Percentiles rank a stretch among this genome's conserved stretches.
Evolutionary conservation across 2,329 filamentous ascomycete species (phyloP).

Genomic region (Hymenoscyphus scutula): DNA sequence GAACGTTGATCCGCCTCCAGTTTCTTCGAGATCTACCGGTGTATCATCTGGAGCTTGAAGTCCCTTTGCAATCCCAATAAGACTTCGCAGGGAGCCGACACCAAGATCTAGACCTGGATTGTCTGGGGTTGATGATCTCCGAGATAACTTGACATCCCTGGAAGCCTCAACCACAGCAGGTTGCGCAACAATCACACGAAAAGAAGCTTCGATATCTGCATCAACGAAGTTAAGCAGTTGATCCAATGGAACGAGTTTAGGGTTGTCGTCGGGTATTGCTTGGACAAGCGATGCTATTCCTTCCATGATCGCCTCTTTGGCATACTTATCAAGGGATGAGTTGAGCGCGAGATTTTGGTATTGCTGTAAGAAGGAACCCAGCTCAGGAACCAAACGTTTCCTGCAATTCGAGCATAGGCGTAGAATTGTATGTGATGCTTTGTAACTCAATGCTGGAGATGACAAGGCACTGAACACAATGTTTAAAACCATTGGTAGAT

Average conservation of each 20-base stretch:
- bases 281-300: slow-evolving; percentile 76
- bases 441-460: slow-evolving; percentile 59
- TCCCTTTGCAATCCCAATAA: slow-evolving; percentile 69
- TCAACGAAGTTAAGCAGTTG: slow-evolving; percentile 61
- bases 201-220: slow-evolving; percentile 52
- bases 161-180: slow-evolving; percentile 29
- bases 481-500: slow-evolving; percentile 68
- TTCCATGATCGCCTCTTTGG: slow-evolving; percentile 70
- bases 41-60: slow-evolving; percentile 67
- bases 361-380: slow-evolving; percentile 66
- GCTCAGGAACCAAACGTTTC: slow-evolving; percentile 62
- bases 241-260: slow-evolving; percentile 53
- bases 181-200: slow-evolving; percentile 24
- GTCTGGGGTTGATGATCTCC: neutral
- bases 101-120: slow-evolving; percentile 38
- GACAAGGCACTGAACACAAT: slow-evolving; percentile 71
- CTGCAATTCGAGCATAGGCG: slow-evolving; percentile 75
- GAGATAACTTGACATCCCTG: neutral
- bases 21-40: slow-evolving; percentile 68
- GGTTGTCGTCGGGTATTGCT: slow-evolving; percentile 58
- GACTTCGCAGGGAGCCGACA: slow-evolving; percentile 57
- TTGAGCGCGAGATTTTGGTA: slow-evolving; percentile 63
- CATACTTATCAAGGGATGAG: slow-evolving; percentile 62
- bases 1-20: slow-evolving; percentile 42
- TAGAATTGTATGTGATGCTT: slow-evolving; percentile 71